These are phyloP conservation scores for Vicia faba DNA, from an alignment of 306 rosid genomes.

Conservation along the genomic window DNA sequence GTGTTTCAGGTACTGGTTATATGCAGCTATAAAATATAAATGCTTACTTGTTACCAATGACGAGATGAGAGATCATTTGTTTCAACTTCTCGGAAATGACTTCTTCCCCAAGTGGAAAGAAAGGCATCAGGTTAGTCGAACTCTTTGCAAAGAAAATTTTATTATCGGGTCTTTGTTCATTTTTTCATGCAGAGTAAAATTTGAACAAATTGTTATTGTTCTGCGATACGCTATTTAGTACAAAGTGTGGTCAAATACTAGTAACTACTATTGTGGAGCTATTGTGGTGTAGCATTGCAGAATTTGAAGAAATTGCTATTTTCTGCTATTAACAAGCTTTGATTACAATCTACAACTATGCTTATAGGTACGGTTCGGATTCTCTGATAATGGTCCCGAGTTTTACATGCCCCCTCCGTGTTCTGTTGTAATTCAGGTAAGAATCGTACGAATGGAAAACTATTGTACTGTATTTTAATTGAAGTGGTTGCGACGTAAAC, in stretches of 20 bases:
- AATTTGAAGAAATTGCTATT: no score
- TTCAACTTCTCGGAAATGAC: conserved; percentile 92
- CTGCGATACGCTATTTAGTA: no score
- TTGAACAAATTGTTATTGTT: no score
- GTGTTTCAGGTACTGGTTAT: conserved; percentile 97
- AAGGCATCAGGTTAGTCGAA: conserved; percentile 85
- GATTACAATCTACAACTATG: background rate
- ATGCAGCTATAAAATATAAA: conserved; percentile 93
- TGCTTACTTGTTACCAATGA: conserved; percentile 88
- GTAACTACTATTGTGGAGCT: no score
- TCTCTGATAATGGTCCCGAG: conserved; percentile 74
- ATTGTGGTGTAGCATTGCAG: no score
- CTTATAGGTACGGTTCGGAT: conserved; percentile 77
- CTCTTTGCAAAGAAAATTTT: conserved; percentile 27
- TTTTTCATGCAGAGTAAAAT: no score
- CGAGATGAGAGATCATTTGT: conserved; percentile 94
- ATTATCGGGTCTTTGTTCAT: no score
- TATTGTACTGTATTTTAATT: background rate
- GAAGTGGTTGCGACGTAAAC: conserved; percentile 11
- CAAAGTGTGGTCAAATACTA: no score
- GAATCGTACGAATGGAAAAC: conserved; percentile 27
- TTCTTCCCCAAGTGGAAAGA: conserved; percentile 98
- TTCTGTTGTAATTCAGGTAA: conserved; percentile 90
- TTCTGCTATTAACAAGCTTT: background rate
- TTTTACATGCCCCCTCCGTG: conserved; percentile 95